Base-by-base conservation (phyloP, 2,329 filamentous ascomycete species). In the Tricladium varicosporioides region DNA sequence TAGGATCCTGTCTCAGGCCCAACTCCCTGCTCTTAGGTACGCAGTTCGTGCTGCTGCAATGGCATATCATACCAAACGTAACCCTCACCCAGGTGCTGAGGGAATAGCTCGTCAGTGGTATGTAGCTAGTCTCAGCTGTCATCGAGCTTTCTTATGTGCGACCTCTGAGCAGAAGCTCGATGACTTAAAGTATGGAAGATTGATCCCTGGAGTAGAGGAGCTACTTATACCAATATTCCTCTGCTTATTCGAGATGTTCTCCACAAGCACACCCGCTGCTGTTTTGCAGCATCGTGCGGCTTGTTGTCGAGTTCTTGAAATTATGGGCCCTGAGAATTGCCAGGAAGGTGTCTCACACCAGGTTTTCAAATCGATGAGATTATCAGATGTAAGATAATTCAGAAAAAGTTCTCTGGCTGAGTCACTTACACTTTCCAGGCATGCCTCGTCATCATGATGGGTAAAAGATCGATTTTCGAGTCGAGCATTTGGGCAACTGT, bases 191-290 rank as follows among this genome's bases (percentile, higher is more conserved):
- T 10, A 40, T 40, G 32, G 11, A 10, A 19, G 19, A 13, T 10
- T 9, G 5, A 42, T 51, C 5, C 53, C 53, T 18, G 43, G 14
- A 8, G 27, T 47, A 13, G 53, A 51, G 22, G 53, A 56, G 14
- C 4, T 56, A 8, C 31, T 51, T 1, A 51, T 51, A 43, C 47
- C 53, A 10, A 27, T 56, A 4, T 46, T 56, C 14, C 40, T 56
- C 8, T 50, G 47, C 18, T 33, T 46, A 14, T 56, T 51, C 13
- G 53, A 56, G 43, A 45, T 56, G 32, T 14, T 56, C 27, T 27
- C 33, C 13, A 33, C 47, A n/a, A 56, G 47, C 2, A 33, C 36
- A 27, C 18, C 47, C 5, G 32, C 40, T 16, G 53, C 36, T 19
- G 33, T 42, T 36, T 47, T 46, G 27, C 48, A 56, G 27, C 53